Percentiles rank a stretch among this genome's conserved stretches.
Conservation (phyloP, 257 asterid genomes). For the Anisodus acutangulus region DNA sequence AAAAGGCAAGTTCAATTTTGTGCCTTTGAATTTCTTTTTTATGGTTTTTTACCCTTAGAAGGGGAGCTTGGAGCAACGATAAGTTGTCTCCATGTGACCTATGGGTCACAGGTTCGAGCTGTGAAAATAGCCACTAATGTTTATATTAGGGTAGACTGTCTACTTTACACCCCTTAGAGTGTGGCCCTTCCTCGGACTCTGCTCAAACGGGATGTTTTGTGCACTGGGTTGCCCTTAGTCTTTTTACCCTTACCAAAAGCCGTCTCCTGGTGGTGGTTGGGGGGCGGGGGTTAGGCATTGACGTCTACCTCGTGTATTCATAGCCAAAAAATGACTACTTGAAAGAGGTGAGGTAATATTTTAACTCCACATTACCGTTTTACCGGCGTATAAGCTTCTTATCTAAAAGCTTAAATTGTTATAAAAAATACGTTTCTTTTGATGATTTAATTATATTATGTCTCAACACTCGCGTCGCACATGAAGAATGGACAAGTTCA, state of each 20-base stretch:
- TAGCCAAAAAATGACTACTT: not conserved
- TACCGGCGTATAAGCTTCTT: not conserved
- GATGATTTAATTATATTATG: not conserved
- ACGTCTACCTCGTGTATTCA: not conserved
- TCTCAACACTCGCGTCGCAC: not conserved
- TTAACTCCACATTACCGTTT: not conserved
- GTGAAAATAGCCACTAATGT: too few species aligned
- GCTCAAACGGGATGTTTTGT: too few species aligned
- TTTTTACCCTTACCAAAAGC: not conserved
- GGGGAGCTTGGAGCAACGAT: too few species aligned
- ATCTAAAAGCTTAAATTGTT: not conserved
- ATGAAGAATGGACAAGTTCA: slow-evolving; percentile 5
- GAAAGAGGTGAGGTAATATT: not conserved
- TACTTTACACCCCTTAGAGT: too few species aligned
- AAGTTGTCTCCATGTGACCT: too few species aligned
- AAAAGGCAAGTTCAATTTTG: slow-evolving; percentile 32
- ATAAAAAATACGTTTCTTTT: too few species aligned
- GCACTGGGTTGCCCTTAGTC: too few species aligned
- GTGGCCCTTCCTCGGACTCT: too few species aligned
- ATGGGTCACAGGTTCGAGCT: too few species aligned
- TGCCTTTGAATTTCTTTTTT: not conserved
- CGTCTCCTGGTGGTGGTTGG: not conserved
- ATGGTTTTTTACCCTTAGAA: too few species aligned
- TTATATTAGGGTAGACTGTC: too few species aligned
- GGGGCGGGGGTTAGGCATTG: not conserved